Percentiles rank a stretch among this genome's conserved stretches.
Conservation (phyloP, 139 green algal genomes). For the Astrephomene gubernaculifera region DNA sequence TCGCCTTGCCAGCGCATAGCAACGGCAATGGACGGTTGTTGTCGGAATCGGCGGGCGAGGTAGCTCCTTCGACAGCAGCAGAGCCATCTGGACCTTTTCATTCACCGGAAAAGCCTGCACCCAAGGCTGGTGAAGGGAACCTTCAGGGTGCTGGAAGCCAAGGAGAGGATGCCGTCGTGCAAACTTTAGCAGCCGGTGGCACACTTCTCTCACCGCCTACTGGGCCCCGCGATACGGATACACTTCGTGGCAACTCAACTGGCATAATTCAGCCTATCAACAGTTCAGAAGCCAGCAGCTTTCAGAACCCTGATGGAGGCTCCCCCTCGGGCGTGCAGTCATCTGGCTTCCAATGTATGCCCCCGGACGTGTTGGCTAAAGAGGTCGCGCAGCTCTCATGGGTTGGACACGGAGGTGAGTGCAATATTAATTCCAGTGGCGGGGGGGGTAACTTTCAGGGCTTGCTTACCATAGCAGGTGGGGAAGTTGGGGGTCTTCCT, state of each 20-base stretch:
- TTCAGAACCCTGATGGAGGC: slow-evolving; percentile 11
- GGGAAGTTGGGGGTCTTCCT: too few relatives aligned
- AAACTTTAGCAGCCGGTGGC: slow-evolving; percentile 3
- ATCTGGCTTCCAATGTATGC: slow-evolving; percentile 38
- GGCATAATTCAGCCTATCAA: not conserved
- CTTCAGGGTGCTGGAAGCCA: not conserved
- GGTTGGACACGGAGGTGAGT: slow-evolving; percentile 40
- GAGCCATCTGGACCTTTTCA: not conserved
- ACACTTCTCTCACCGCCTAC: slow-evolving; percentile 10
- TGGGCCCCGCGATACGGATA: not conserved
- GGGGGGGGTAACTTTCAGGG: not conserved
- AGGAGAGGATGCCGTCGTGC: not conserved
- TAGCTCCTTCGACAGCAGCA: not conserved
- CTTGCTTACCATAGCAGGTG: too few relatives aligned
- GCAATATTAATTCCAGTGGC: too few relatives aligned
- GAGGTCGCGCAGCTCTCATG: slow-evolving; percentile 43
- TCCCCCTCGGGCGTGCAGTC: slow-evolving; percentile 5
- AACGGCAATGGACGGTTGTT: not conserved
- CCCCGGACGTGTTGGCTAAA: slow-evolving; percentile 10
- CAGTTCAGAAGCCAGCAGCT: slow-evolving; percentile 24
- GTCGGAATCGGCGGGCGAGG: not conserved
- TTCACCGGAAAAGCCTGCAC: not conserved
- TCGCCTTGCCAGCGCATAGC: not conserved
- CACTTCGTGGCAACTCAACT: not conserved
- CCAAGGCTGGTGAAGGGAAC: not conserved